Base-by-base conservation (phyloP, 805 yeast genomes). In the Starmerella apicola region DNA sequence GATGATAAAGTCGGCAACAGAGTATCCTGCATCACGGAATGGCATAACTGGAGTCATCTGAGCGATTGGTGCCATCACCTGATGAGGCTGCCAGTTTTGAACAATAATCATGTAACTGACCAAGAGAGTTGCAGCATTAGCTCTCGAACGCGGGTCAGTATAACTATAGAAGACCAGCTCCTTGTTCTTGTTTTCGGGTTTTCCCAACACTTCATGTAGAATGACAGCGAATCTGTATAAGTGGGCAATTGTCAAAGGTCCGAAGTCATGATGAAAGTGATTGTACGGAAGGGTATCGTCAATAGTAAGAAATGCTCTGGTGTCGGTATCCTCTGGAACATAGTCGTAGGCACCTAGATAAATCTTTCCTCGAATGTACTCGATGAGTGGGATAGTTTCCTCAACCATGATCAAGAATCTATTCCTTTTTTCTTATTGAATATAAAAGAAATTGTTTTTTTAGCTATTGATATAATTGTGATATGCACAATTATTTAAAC, bases 11-110 rank as follows among this genome's bases (percentile, higher is more conserved):
- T 91, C 98, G 2, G 97, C 95, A 42, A 78, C 78, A 2, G 95
- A 82, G 61, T 91, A 91, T 2, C 98, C 98, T 1, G 98, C 98
- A 59, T 91, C 98, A 58, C 98, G 70, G 62, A 86, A 91, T 1
- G 86, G 81, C 80, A 81, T 86, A 49, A 88, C 78, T 2, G 94
- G 95, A 36, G 81, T 85, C 5, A 78, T 74, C 59, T 91, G 97
- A 1, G 91, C 75, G 39, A 91, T 72, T 1, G 98, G 98, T 44
- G 94, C 96, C 48, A 91, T 63, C 0, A 86, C 98, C 60, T 91
- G 91, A 60, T 91, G 98, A 0, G 98, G 98, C 1, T 96, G 84
- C 98, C 98, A 91, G 12, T 84, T 78, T 58, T 91, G 98, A 15
- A 91, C 88, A 39, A 91, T 63, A 1, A 91, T 65, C 96, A 91